A percentile compares a stretch with the other conserved stretches of the same genome.
Conservation (phyloP, 2,329 filamentous ascomycete genomes). For the Plenodomus lindquistii region DNA sequence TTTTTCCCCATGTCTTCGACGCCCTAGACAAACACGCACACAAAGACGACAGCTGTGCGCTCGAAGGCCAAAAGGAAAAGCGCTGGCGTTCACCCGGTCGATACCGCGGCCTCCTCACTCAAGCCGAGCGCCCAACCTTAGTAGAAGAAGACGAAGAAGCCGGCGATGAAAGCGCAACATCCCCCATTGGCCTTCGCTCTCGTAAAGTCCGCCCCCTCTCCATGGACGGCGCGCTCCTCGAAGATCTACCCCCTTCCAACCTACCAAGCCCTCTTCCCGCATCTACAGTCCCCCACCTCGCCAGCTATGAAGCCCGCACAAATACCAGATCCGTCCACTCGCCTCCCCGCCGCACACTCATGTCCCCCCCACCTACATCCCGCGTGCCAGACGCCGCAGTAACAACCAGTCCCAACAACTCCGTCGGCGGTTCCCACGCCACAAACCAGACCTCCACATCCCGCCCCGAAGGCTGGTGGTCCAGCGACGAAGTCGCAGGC, state of each 20-base stretch:
- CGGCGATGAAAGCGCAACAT: constrained; percentile 33
- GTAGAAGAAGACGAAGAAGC: constrained; percentile 32
- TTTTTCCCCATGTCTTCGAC: constrained; percentile 90
- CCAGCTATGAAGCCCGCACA: constrained; percentile 5
- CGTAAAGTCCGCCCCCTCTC: constrained; percentile 20
- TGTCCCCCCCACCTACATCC: constrained; percentile 24
- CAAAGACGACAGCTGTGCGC: neutral
- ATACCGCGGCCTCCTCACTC: constrained; percentile 32
- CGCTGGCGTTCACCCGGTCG: constrained; percentile 33
- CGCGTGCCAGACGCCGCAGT: constrained; percentile 14
- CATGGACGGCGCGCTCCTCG: constrained; percentile 8
- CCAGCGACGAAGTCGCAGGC: constrained; percentile 42
- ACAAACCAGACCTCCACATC: constrained; percentile 36
- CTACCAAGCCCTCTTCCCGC: constrained; percentile 2
- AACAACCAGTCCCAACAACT: constrained; percentile 23
- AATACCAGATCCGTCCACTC: constrained; percentile 14
- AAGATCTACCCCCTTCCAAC: constrained; percentile 8
- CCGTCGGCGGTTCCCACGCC: constrained; percentile 30
- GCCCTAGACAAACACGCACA: constrained; percentile 71
- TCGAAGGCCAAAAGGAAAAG: constrained; percentile 22
- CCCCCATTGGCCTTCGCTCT: constrained; percentile 19
- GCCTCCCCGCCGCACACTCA: constrained; percentile 21
- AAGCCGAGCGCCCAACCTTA: constrained; percentile 20
- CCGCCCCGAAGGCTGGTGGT: constrained; percentile 47
- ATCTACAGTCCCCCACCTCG: constrained; percentile 8